Percentiles rank a stretch among this genome's conserved stretches.
Evolutionary conservation across 2,329 filamentous ascomycete genomes (phyloP).

Genomic region (Nigrospora sphaerica): DNA sequence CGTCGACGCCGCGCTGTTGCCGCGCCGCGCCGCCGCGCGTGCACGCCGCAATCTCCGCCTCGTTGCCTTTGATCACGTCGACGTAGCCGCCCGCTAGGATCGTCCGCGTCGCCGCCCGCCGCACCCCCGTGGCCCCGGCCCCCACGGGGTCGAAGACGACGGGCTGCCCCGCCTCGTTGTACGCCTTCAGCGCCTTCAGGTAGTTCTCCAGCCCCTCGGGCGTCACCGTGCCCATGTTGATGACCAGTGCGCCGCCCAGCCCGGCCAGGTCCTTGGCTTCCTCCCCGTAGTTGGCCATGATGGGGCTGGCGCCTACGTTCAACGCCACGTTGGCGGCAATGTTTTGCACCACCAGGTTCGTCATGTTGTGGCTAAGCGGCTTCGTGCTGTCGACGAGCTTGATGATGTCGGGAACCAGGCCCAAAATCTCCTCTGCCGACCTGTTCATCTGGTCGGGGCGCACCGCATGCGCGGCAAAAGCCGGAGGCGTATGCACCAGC

Average conservation of each 20-base stretch:
- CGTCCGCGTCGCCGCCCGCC: slow-evolving; percentile 62
- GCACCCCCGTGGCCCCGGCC: slow-evolving; percentile 73
- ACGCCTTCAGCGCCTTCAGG: slow-evolving; percentile 65
- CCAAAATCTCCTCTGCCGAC: slow-evolving; percentile 15
- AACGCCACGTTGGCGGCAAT: slow-evolving; percentile 83
- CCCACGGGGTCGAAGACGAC: slow-evolving; percentile 87
- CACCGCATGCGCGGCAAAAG: slow-evolving; percentile 13
- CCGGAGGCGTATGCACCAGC: slow-evolving; percentile 40
- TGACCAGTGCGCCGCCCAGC: slow-evolving; percentile 70
- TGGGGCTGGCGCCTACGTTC: slow-evolving; percentile 77
- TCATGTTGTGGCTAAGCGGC: slow-evolving; percentile 93
- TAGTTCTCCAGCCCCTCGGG: slow-evolving; percentile 68
- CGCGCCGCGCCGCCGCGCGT: slow-evolving; percentile 21
- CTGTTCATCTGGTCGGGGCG: slow-evolving; percentile 7
- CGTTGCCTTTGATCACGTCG: slow-evolving; percentile 89
- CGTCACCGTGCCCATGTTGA: slow-evolving; percentile 93
- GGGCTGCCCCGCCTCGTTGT: slow-evolving; percentile 70
- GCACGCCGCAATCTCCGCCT: slow-evolving; percentile 82
- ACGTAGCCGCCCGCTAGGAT: slow-evolving; percentile 72
- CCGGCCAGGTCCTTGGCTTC: slow-evolving; percentile 77
- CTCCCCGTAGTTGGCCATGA: slow-evolving; percentile 84
- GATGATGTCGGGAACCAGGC: slow-evolving; percentile 38
- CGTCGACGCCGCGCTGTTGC: slow-evolving; percentile 82
- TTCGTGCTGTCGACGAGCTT: slow-evolving; percentile 52
- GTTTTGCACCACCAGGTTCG: slow-evolving; percentile 92